Evolutionary conservation across 306 rosid genomes (phyloP).

Genomic region (Lablab purpureus): DNA sequence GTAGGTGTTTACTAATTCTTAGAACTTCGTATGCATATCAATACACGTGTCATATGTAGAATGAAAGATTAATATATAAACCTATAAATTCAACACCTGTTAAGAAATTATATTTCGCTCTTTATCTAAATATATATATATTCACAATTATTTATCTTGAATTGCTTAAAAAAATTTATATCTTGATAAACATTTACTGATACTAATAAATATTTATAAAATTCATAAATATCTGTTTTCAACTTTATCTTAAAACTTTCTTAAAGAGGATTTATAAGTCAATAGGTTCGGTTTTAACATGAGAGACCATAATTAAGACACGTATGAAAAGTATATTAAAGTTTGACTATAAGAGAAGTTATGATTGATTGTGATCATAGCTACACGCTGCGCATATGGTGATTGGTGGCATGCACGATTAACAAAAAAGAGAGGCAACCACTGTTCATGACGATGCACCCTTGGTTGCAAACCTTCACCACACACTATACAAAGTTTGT

Average conservation of each 20-base stretch:
- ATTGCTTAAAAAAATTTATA: too few relatives aligned
- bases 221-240: neutral
- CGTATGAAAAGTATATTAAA: conserved; percentile 11
- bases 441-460: conserved; percentile 32
- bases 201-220: too few relatives aligned
- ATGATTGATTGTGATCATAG: conserved; percentile 32
- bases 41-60: too few relatives aligned
- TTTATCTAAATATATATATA: too few relatives aligned
- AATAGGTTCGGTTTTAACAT: neutral
- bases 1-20: too few relatives aligned
- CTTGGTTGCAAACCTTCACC: conserved; percentile 26
- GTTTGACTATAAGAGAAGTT: conserved; percentile 15
- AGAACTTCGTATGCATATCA: too few relatives aligned
- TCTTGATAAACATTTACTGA: too few relatives aligned
- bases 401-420: conserved; percentile 33
- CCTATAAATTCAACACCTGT: too few relatives aligned
- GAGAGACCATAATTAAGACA: conserved; percentile 8
- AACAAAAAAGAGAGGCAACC: conserved; percentile 3
- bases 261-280: neutral
- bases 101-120: too few relatives aligned
- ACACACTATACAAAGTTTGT: conserved; percentile 1
- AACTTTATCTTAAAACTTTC: neutral
- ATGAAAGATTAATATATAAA: too few relatives aligned
- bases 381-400: conserved; percentile 3
- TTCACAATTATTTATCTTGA: too few relatives aligned